Evolutionary conservation across 2,329 filamentous ascomycete species (phyloP).

Genomic region (Diplocarpon mali): DNA sequence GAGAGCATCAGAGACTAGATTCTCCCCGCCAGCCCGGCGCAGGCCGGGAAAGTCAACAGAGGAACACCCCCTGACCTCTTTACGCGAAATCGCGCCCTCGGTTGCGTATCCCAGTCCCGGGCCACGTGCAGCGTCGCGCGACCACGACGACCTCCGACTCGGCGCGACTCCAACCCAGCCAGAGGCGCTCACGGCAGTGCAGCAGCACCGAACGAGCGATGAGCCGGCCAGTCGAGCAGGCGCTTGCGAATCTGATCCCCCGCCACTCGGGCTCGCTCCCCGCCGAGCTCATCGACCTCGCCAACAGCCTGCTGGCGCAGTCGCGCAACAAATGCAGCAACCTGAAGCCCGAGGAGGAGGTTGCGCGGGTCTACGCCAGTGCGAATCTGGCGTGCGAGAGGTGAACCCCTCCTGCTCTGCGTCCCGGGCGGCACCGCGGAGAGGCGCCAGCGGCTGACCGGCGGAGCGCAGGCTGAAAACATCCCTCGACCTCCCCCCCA

Average conservation of each 20-base stretch:
- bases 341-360: slow-evolving; percentile 77
- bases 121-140: too few relatives aligned
- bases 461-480: slow-evolving; percentile 56
- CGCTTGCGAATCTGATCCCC: slow-evolving; percentile 62
- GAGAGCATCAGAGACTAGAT: too few relatives aligned
- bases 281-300: slow-evolving; percentile 56
- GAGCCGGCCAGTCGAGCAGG: slow-evolving; percentile 65
- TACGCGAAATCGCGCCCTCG: too few relatives aligned
- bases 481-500: slow-evolving; percentile 62
- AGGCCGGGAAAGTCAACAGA: too few relatives aligned
- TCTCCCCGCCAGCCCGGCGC: too few relatives aligned
- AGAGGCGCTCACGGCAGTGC: too few relatives aligned
- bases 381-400: slow-evolving; percentile 83
- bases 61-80: too few relatives aligned
- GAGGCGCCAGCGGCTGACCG: too few relatives aligned
- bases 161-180: too few relatives aligned
- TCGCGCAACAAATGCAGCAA: slow-evolving; percentile 67
- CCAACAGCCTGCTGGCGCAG: slow-evolving; percentile 65
- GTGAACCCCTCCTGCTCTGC: slow-evolving; percentile 31
- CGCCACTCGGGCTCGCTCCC: slow-evolving; percentile 59
- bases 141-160: too few relatives aligned
- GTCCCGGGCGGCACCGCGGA: too few relatives aligned
- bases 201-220: slow-evolving; percentile 33
- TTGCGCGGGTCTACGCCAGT: slow-evolving; percentile 74
- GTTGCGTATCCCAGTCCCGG: too few relatives aligned